A percentile compares a stretch with the other conserved stretches of the same genome.
phyloP scores from a whole-genome alignment of 2,329 filamentous ascomycete species.

The Neopestalotiopsis rosae region DNA sequence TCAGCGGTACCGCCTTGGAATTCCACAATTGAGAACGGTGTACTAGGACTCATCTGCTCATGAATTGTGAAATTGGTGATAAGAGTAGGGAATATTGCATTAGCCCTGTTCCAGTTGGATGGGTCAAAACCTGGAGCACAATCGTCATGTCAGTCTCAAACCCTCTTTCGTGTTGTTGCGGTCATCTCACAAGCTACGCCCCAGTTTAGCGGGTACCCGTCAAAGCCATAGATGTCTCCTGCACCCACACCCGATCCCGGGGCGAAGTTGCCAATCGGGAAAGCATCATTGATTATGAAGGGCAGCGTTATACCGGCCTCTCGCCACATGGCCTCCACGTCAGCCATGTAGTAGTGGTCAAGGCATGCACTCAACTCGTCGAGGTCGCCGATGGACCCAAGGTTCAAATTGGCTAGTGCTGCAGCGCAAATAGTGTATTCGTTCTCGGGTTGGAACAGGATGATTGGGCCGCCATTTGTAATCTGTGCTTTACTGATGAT shows the following conservation, averaged over 20 bases:
- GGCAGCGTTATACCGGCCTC: slow-evolving; percentile 74
- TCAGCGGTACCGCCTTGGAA: slow-evolving; percentile 77
- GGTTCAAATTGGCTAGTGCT: slow-evolving; percentile 37
- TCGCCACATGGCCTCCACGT: slow-evolving; percentile 70
- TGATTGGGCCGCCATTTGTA: slow-evolving; percentile 79
- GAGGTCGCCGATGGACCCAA: not conserved
- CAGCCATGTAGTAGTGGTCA: slow-evolving; percentile 70
- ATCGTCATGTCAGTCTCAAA: not conserved
- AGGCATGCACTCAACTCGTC: slow-evolving; percentile 40
- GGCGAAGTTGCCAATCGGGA: slow-evolving; percentile 61
- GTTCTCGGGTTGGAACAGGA: slow-evolving; percentile 80
- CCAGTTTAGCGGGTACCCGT: slow-evolving; percentile 46
- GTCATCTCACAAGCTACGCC: slow-evolving; percentile 39
- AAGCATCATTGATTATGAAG: slow-evolving; percentile 75
- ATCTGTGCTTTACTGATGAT: slow-evolving; percentile 78
- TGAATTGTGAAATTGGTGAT: slow-evolving; percentile 43
- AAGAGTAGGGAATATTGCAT: slow-evolving; percentile 55
- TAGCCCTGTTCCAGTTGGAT: slow-evolving; percentile 62
- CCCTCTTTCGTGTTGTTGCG: not conserved
- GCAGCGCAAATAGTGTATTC: slow-evolving; percentile 66
- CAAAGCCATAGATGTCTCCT: slow-evolving; percentile 51
- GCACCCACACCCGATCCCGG: slow-evolving; percentile 68
- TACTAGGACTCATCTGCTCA: slow-evolving; percentile 63
- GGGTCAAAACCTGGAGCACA: slow-evolving; percentile 31
- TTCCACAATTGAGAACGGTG: slow-evolving; percentile 51